Percentiles rank a stretch among this genome's conserved stretches.
phyloP scores from a whole-genome alignment of 2,329 filamentous ascomycete genomes.

The Verticillium tricorpus region DNA sequence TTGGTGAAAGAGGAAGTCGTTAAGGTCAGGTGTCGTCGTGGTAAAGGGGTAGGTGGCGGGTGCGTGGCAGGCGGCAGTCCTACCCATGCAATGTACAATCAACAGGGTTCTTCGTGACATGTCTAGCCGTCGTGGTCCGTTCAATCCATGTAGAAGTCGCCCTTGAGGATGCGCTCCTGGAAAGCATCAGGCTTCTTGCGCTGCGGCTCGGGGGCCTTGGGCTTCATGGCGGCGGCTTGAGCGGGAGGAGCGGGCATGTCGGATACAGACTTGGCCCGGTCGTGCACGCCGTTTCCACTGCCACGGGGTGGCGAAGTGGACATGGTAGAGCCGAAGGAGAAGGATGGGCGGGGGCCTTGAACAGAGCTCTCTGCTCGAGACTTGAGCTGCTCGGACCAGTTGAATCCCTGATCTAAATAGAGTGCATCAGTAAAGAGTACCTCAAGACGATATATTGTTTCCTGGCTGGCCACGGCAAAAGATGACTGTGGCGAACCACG shows the following conservation, averaged over 20 bases:
- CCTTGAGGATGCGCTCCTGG: slow-evolving; percentile 95
- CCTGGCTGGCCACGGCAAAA: not conserved
- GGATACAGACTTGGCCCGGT: slow-evolving; percentile 66
- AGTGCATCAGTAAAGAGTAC: not conserved
- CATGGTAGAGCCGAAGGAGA: slow-evolving; percentile 48
- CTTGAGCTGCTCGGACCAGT: slow-evolving; percentile 95
- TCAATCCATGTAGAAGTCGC: slow-evolving; percentile 97
- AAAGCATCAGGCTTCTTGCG: slow-evolving; percentile 82
- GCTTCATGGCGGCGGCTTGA: slow-evolving; percentile 41
- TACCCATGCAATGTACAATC: not conserved
- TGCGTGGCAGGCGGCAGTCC: not conserved
- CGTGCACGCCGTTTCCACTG: slow-evolving; percentile 41
- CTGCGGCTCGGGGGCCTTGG: slow-evolving; percentile 33
- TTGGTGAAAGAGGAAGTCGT: not conserved
- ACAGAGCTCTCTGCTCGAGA: slow-evolving; percentile 81
- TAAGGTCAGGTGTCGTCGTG: not conserved
- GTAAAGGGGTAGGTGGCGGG: not conserved
- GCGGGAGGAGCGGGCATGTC: slow-evolving; percentile 56
- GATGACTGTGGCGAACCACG: no score
- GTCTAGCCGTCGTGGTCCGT: not conserved
- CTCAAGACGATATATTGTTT: not conserved
- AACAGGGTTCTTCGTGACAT: not conserved
- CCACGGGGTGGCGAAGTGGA: slow-evolving; percentile 37
- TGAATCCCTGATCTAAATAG: slow-evolving; percentile 83
- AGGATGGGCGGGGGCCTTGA: slow-evolving; percentile 51